Base-by-base conservation (phyloP, 768 basidiomycete genomes). In the Kondoa malvinella region DNA sequence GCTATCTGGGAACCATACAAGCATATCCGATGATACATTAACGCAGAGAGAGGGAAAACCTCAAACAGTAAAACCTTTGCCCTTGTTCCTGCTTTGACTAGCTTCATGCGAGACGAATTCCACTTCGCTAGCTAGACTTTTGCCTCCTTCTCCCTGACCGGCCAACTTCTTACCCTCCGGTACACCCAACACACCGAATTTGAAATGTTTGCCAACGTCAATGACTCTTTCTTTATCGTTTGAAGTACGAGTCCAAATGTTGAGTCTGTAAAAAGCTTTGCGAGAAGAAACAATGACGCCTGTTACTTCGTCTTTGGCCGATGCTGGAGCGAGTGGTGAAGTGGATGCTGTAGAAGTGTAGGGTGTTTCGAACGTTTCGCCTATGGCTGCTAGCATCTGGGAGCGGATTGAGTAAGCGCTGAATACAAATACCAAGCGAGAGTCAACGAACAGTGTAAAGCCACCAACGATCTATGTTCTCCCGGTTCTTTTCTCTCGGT, bases 371-470 rank as follows among this genome's bases (percentile, higher is more conserved):
- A 95, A 96, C 0, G 92, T 99, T 79, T 99, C 95, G 65, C 95
- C 95, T 72, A 99, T 99, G 58, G 94, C 95, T 69, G 95, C 95
- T 68, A 99, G 85, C 94, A 97, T 96, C 95, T 97, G 77, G 1
- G 15, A 31, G 26, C 27, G 26, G 56, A 34, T 57, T 64, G 64
- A 34, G 27, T 1, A 3, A 68, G 50, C 77, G 78, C 27, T 16
- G 27, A 56, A 14, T 16, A 27, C 30, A 16, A 59, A 64, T 34
- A 16, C 40, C 12, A 34, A 50, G 30, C n/a, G 31, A 12, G 17
- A 15, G n/a, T 30, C 21, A 26, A 76, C 80, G 68, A 76, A 95
- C 94, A 64, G 95, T 99, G 79, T 92, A 92, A 66, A 99, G 82
- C 95, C 95, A 99, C 87, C 92, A 91, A 77, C 85, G 87, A 77